phyloP scores from a whole-genome alignment of 1,284 basidiomycete species.

The Rhodotorula sp. region DNA sequence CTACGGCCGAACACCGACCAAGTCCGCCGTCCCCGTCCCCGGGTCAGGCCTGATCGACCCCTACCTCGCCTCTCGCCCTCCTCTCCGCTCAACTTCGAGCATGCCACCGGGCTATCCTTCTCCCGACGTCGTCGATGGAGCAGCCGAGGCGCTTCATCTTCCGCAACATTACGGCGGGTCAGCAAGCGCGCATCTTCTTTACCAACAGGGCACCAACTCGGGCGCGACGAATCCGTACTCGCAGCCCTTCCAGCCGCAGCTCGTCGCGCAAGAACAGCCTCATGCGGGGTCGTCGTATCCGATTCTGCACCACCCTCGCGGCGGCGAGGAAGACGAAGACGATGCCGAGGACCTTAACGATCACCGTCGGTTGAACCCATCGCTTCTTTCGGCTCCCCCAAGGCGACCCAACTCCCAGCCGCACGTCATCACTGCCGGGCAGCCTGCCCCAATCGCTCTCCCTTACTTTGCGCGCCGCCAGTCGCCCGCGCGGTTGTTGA shows the following conservation, averaged over 20 bases:
- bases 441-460: slow-evolving; percentile 24
- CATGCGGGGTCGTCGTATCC: not conserved
- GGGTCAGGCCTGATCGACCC: not conserved
- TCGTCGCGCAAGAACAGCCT: not conserved
- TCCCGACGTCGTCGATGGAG: not conserved
- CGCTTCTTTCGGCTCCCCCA: not conserved
- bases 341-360: slow-evolving; percentile 1
- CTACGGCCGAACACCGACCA: slow-evolving; percentile 6
- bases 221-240: slow-evolving; percentile 13
- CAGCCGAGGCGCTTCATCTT: not conserved
- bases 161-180: not conserved
- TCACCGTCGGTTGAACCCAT: not conserved
- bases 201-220: not conserved
- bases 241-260: slow-evolving; percentile 9
- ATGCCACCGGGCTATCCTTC: slow-evolving; percentile 3
- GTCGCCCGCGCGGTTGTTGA: not conserved
- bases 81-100: not conserved
- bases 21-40: not conserved
- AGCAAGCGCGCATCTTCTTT: not conserved
- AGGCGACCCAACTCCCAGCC: not conserved
- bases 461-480: slow-evolving; percentile 20
- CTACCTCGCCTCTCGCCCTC: not conserved
- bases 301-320: no score
- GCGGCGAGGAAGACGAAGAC: no score
- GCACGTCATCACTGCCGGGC: slow-evolving; percentile 12